Conservation (phyloP, 495 filamentous ascomycete species). For the Penicillium coffeae region DNA sequence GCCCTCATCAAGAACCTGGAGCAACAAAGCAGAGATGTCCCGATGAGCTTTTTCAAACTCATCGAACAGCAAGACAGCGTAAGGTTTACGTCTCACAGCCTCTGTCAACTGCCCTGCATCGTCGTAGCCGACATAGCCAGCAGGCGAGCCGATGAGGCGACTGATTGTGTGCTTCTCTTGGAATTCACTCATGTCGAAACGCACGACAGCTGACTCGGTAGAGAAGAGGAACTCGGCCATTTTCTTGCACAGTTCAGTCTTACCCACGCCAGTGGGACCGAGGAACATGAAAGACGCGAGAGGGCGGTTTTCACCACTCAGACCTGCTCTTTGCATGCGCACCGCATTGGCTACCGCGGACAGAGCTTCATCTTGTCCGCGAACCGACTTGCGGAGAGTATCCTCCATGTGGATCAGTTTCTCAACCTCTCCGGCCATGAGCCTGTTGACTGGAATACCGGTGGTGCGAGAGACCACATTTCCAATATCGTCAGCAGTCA, state of each 20-base stretch:
- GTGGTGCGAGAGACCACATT: constrained; percentile 86
- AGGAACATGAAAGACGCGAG: constrained; percentile 96
- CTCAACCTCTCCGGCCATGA: constrained; percentile 89
- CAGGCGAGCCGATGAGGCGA: constrained; percentile 85
- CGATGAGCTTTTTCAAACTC: constrained; percentile 97
- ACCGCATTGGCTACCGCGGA: constrained; percentile 89
- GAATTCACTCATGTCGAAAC: constrained; percentile 98
- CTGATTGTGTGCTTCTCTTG: constrained; percentile 96
- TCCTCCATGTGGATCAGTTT: constrained; percentile 95
- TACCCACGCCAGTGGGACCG: constrained; percentile 93
- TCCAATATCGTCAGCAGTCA: constrained; percentile 90
- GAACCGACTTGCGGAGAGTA: constrained; percentile 73
- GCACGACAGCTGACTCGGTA: constrained; percentile 80
- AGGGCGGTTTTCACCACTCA: constrained; percentile 87
- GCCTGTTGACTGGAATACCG: constrained; percentile 85
- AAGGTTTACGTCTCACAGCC: constrained; percentile 90
- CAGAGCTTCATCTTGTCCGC: constrained; percentile 91
- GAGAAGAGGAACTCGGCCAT: constrained; percentile 91
- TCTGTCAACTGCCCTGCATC: constrained; percentile 96
- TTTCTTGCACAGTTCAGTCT: constrained; percentile 96
- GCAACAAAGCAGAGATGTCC: constrained; percentile 88
- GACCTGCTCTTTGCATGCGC: constrained; percentile 86
- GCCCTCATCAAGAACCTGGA: constrained; percentile 95
- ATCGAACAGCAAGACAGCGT: constrained; percentile 91
- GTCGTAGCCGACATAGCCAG: constrained; percentile 94